A percentile compares a stretch with the other conserved stretches of the same genome.
Evolutionary conservation across 495 filamentous ascomycete species (phyloP).

Genomic region (Haplographium delicatum): DNA sequence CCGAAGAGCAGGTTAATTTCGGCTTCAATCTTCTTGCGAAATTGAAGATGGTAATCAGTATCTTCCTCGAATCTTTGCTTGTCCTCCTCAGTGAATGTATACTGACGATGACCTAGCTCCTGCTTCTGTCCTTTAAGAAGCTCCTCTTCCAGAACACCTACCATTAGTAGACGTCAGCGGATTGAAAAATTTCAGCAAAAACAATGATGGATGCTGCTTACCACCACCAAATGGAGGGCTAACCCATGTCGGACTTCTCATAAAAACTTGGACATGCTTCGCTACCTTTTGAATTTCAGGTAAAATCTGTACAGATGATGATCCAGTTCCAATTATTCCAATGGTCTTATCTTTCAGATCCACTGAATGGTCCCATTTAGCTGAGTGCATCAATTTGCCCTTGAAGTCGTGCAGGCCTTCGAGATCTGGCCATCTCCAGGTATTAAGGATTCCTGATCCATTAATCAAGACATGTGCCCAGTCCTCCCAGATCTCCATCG

Average conservation of each 20-base stretch:
- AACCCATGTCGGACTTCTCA: slow-evolving; percentile 64
- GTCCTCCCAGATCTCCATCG: slow-evolving; percentile 1
- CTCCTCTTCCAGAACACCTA: background rate
- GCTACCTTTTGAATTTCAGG: slow-evolving; percentile 38
- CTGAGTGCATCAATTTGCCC: slow-evolving; percentile 52
- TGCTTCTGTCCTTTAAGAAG: background rate
- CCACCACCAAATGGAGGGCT: slow-evolving; percentile 39
- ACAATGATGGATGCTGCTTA: background rate
- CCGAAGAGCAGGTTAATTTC: slow-evolving; percentile 49
- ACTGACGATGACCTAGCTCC: slow-evolving; percentile 1
- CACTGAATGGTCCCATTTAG: slow-evolving; percentile 41
- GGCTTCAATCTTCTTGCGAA: slow-evolving; percentile 32
- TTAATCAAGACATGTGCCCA: slow-evolving; percentile 6
- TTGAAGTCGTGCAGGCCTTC: slow-evolving; percentile 47
- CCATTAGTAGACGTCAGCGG: background rate
- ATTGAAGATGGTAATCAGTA: slow-evolving; percentile 31
- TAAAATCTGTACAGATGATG: slow-evolving; percentile 49
- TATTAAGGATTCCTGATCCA: slow-evolving; percentile 4
- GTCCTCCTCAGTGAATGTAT: slow-evolving; percentile 37
- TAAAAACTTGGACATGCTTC: slow-evolving; percentile 53
- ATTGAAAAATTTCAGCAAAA: too few relatives aligned
- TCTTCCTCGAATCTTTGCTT: slow-evolving; percentile 39
- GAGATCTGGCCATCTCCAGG: slow-evolving; percentile 50
- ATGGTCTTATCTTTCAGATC: slow-evolving; percentile 43
- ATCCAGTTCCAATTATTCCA: slow-evolving; percentile 51